A percentile compares a stretch with the other conserved stretches of the same genome.
phyloP scores from a whole-genome alignment of 192 early-diverging fungal genomes.

The Lobosporangium transversale region DNA sequence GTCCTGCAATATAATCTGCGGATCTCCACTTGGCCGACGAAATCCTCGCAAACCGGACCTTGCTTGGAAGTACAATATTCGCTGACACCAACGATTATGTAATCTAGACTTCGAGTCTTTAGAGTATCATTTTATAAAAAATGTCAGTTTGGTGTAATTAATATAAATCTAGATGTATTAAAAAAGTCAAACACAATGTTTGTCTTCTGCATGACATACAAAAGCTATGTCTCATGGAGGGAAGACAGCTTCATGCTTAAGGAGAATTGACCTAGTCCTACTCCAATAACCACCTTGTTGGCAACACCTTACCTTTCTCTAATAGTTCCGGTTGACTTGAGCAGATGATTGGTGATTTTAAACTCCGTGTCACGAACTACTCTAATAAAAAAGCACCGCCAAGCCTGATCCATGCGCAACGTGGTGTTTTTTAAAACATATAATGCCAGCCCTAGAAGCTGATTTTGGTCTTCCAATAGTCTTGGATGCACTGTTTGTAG shows the following conservation, averaged over 20 bases:
- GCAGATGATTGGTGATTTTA: neutral
- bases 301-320: neutral
- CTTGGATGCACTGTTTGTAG: too few relatives aligned
- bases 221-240: too few relatives aligned
- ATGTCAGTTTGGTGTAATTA: neutral
- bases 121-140: neutral
- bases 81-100: neutral
- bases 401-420: too few relatives aligned
- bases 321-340: neutral
- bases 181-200: neutral
- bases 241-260: neutral
- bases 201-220: neutral
- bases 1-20: neutral
- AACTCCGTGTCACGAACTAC: conserved; percentile 1
- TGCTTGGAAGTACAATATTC: neutral
- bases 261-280: neutral
- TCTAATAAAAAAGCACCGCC: too few relatives aligned
- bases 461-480: too few relatives aligned
- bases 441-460: too few relatives aligned
- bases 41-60: neutral
- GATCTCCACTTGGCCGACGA: neutral
- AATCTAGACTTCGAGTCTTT: neutral
- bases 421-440: too few relatives aligned
- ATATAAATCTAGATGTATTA: neutral
- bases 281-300: neutral